phyloP scores from a whole-genome alignment of 2,329 filamentous ascomycete species.

The Trichoderma sp. region DNA sequence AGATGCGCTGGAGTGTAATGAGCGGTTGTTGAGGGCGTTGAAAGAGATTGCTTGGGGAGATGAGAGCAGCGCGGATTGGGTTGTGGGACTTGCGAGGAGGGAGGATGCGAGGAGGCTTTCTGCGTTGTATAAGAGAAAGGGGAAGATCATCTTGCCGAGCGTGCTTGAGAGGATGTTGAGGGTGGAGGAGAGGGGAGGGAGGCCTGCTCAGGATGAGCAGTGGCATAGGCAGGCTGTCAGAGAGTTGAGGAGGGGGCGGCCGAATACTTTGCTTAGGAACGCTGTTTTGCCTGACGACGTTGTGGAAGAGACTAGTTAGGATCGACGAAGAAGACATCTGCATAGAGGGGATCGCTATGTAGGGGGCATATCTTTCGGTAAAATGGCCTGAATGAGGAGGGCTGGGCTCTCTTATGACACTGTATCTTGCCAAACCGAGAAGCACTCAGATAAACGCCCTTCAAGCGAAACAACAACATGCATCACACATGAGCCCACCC shows the following conservation, averaged over 20 bases:
- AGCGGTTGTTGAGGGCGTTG: not conserved
- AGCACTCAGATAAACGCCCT: not conserved
- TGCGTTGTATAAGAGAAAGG: not conserved
- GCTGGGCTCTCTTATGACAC: not conserved
- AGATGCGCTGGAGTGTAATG: not conserved
- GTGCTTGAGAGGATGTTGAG: not conserved
- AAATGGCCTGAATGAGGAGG: not conserved
- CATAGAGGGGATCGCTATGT: not conserved
- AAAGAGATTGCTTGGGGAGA: constrained; percentile 10
- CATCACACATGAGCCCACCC: constrained; percentile 60
- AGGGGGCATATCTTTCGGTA: not conserved
- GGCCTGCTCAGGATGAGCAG: not conserved
- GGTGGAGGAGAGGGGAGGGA: not conserved
- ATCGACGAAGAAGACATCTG: not conserved
- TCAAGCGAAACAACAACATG: not conserved
- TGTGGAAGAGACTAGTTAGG: not conserved
- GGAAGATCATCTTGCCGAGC: not conserved
- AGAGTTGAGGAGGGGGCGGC: constrained; percentile 1
- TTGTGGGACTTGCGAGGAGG: not conserved
- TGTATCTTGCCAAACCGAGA: not conserved
- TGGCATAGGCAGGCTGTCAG: not conserved
- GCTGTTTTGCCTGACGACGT: not conserved
- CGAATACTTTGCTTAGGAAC: constrained; percentile 8
- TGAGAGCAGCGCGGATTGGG: not conserved
- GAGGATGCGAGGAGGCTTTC: not conserved